Conservation (phyloP, 352 stramenopile genomes). For the Phytophthora rubi region DNA sequence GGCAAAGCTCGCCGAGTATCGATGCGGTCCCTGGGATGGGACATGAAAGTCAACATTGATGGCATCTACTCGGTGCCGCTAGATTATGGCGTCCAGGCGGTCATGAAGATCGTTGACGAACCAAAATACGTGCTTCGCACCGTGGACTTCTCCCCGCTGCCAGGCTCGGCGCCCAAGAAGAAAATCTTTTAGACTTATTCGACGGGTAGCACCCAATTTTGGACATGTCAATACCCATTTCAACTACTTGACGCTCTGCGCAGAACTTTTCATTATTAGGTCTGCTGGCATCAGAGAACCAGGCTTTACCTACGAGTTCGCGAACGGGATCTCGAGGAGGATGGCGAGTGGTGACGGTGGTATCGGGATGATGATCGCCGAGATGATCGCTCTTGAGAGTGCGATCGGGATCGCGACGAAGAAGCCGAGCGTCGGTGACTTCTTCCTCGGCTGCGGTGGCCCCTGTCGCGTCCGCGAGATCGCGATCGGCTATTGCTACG, state of each 20-base stretch:
- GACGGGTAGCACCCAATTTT: conserved; percentile 33
- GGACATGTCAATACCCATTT: conserved; percentile 30
- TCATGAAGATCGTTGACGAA: conserved; percentile 90
- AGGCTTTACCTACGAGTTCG: conserved; percentile 23
- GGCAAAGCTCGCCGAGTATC: conserved; percentile 84
- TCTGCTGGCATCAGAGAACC: not conserved
- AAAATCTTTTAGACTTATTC: conserved; percentile 39
- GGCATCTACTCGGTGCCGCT: conserved; percentile 88
- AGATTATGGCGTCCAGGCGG: conserved; percentile 89
- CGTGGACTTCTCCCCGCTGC: conserved; percentile 67
- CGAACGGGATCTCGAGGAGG: conserved; percentile 43
- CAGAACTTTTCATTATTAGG: not conserved
- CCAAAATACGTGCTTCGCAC: conserved; percentile 88
- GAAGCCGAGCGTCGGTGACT: conserved; percentile 39
- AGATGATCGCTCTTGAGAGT: conserved; percentile 14
- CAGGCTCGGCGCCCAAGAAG: conserved; percentile 35
- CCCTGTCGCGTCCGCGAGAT: conserved; percentile 10
- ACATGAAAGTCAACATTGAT: conserved; percentile 91
- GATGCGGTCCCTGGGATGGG: conserved; percentile 88
- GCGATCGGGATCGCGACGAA: conserved; percentile 49
- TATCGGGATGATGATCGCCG: conserved; percentile 20
- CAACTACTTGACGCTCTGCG: not conserved
- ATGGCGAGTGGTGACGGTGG: conserved; percentile 31
- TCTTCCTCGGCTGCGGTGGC: conserved; percentile 23
- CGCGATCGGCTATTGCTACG: too few relatives aligned